These are phyloP conservation scores for Cocos nucifera DNA, from an alignment of 176 grass and related monocot species.

Conservation along the genomic window DNA sequence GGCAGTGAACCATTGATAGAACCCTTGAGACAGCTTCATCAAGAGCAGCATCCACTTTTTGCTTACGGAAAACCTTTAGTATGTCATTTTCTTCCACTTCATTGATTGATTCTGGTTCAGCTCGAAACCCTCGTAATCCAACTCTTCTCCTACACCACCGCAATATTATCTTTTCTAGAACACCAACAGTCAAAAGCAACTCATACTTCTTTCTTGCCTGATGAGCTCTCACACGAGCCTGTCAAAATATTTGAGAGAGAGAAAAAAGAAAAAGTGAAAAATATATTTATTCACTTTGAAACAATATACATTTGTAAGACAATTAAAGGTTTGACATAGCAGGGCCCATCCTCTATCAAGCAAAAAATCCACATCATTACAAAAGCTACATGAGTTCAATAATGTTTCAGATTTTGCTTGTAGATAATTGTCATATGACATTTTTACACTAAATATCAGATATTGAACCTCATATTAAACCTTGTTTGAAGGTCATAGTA, in stretches of 20 bases:
- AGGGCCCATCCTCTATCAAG: too few relatives aligned
- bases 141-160: conserved; percentile 59
- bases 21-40: conserved; percentile 69
- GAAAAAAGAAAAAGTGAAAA: not conserved
- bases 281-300: not conserved
- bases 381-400: too few relatives aligned
- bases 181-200: conserved; percentile 39
- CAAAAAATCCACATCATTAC: too few relatives aligned
- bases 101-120: conserved; percentile 40
- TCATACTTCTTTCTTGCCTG: conserved; percentile 51
- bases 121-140: conserved; percentile 51
- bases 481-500: too few relatives aligned
- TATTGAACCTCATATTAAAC: too few relatives aligned
- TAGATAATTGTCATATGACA: too few relatives aligned
- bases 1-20: conserved; percentile 29
- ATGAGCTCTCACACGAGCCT: conserved; percentile 77
- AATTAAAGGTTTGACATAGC: too few relatives aligned
- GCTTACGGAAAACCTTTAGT: conserved; percentile 50
- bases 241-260: conserved; percentile 23
- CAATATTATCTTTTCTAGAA: conserved; percentile 72
- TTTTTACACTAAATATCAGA: too few relatives aligned
- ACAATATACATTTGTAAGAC: too few relatives aligned
- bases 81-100: conserved; percentile 53
- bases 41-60: conserved; percentile 64
- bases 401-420: too few relatives aligned